Conservation (phyloP, 2,329 filamentous ascomycete species). For the Salinomyces thailandicus region DNA sequence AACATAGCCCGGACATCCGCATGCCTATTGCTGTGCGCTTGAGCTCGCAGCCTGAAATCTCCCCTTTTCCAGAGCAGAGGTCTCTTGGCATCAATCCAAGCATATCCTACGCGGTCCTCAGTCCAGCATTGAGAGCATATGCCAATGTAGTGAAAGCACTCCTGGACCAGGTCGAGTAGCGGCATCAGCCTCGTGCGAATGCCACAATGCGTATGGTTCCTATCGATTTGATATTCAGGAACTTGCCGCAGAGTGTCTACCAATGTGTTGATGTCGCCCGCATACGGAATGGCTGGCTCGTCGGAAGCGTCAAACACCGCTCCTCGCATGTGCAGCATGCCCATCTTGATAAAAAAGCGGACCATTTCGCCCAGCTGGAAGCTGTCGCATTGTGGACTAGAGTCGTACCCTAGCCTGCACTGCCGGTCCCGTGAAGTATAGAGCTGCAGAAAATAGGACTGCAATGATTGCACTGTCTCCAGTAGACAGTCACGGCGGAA, state of each 20-base stretch:
- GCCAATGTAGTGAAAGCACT: conserved; percentile 31
- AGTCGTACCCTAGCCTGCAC: conserved; percentile 65
- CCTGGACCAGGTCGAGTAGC: conserved; percentile 53
- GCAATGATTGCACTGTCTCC: conserved; percentile 58
- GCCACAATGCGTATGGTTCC: conserved; percentile 63
- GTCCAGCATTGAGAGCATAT: conserved; percentile 39
- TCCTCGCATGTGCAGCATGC: conserved; percentile 47
- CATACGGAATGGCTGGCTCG: conserved; percentile 40
- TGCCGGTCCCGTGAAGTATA: conserved; percentile 59
- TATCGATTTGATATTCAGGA: conserved; percentile 64
- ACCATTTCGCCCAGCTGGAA: conserved; percentile 72
- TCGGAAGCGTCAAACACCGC: conserved; percentile 29
- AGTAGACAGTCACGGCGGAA: conserved; percentile 56
- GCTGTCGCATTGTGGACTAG: conserved; percentile 60
- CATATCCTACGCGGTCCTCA: conserved; percentile 28
- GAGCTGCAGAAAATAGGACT: conserved; percentile 54
- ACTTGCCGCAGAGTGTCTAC: conserved; percentile 53
- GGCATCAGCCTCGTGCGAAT: conserved; percentile 55
- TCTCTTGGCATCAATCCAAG: conserved; percentile 36
- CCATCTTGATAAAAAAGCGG: conserved; percentile 55
- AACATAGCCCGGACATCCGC: conserved; percentile 21
- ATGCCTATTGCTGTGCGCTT: conserved; percentile 19
- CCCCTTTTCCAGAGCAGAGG: conserved; percentile 33
- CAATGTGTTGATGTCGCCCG: conserved; percentile 52
- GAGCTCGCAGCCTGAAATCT: conserved; percentile 13